Evolutionary conservation across 768 basidiomycete species (phyloP), one percentile per base, ranked within the genome.

Genomic region (Albatrellus ellisii): DNA sequence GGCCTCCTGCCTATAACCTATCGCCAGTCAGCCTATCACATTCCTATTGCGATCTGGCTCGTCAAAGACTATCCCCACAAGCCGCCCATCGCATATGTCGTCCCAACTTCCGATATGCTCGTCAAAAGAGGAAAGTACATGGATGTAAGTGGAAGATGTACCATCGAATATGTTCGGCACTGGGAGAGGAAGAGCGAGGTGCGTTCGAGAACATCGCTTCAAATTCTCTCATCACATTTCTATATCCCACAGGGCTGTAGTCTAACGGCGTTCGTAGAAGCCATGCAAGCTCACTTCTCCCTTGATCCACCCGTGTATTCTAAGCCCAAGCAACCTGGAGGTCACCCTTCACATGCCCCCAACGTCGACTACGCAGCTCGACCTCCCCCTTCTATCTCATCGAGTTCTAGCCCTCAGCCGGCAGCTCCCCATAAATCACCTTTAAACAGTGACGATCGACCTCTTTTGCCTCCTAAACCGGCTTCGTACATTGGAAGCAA

Each of bases 141-240:
- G 52, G 90, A 97, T 53, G 71, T 84, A 41, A 88, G 81, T 55
- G 92, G 84, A 17, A 67, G 69, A 48, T 88, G 75, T 54, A 64
- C 60, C 29, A 65, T 78, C 29, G 73, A 79, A 29, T 94, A 89
- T 56, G 55, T 83, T 36, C 69, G 68, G 34, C 65, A 77, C 44
- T 97, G 95, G 95, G 64, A 69, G 42, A 68, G 74, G 52, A 91
- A 92, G 59, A 70, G 70, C 57, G 89, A 95, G 73, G 89, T 89
- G 55, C 50, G 75, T 59, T 41, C 26, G n/a, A 36, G 40, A 41
- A 48, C 43, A 41, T 39, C 44, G 18, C 48, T 46, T 46, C 50
- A 48, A 43, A 54, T 39, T 45, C 38, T 28, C 27, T 26, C 43
- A 46, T 38, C 37, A 46, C 22, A 18, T 29, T 43, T 39, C 29